A percentile compares a stretch with the other conserved stretches of the same genome.
phyloP scores from a whole-genome alignment of 1,139 yeast species.

The Debaryomycetaceae sp. region DNA sequence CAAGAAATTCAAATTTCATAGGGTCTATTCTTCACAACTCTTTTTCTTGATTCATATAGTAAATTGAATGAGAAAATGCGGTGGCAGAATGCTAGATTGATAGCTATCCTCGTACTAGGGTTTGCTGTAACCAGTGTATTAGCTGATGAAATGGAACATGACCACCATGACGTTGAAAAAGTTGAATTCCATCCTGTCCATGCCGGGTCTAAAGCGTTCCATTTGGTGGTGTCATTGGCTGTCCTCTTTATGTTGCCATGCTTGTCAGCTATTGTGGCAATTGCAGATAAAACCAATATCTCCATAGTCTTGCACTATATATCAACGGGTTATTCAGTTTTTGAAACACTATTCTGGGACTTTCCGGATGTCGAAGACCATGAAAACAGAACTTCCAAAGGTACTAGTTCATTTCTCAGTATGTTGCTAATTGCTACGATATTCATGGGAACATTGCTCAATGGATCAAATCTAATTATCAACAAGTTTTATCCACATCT shows the following conservation, averaged over 20 bases:
- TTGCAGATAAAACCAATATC: constrained; percentile 49
- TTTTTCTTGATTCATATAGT: neutral
- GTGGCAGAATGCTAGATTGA: neutral
- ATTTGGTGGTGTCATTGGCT: constrained; percentile 54
- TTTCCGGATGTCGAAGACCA: constrained; percentile 64
- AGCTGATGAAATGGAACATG: neutral
- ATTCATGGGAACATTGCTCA: constrained; percentile 52
- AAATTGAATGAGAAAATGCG: neutral
- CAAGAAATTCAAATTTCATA: too few relatives aligned
- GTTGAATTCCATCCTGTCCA: constrained; percentile 44
- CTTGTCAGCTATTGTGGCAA: constrained; percentile 48
- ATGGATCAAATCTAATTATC: constrained; percentile 49
- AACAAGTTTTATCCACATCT: constrained; percentile 35
- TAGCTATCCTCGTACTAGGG: neutral
- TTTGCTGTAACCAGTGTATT: neutral
- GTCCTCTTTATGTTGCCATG: constrained; percentile 54
- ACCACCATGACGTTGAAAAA: constrained; percentile 19
- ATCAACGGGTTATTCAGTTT: constrained; percentile 46
- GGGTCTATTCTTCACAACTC: too few relatives aligned
- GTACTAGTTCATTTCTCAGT: constrained; percentile 60
- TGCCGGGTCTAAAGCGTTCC: constrained; percentile 55
- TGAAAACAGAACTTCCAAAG: constrained; percentile 64
- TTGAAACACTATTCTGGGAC: constrained; percentile 54
- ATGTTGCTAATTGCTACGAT: constrained; percentile 45
- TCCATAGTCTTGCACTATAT: constrained; percentile 47